These are phyloP conservation scores for Scheffersomyces insectosa DNA, from an alignment of 1,139 yeast genomes.

Conservation along the genomic window DNA sequence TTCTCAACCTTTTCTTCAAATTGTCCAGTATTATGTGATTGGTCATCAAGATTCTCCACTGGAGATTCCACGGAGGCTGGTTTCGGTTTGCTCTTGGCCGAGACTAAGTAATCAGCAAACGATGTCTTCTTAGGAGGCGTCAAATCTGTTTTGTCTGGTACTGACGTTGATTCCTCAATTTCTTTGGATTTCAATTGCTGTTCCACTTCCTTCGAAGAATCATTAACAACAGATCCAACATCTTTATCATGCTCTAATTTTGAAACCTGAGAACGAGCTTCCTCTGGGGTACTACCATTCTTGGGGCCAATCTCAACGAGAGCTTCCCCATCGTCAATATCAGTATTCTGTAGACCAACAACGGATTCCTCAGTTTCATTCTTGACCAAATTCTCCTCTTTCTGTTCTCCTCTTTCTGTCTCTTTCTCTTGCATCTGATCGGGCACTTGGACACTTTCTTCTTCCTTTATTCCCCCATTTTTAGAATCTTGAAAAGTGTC, in stretches of 20 bases:
- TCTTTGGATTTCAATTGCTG: no score
- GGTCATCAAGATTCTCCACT: no score
- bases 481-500: neutral
- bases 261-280: no score
- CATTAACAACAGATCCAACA: no score
- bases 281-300: no score
- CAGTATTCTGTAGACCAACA: neutral
- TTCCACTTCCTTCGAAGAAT: no score
- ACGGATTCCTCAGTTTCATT: neutral
- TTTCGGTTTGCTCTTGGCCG: slow-evolving; percentile 9
- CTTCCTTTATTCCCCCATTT: neutral
- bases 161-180: no score
- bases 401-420: neutral
- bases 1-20: no score
- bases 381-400: neutral
- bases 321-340: no score
- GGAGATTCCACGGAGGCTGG: neutral
- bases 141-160: neutral
- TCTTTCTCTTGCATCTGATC: neutral
- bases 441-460: neutral
- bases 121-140: slow-evolving; percentile 9
- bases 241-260: no score
- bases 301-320: no score
- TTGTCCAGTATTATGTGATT: no score
- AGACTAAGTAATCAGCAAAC: slow-evolving; percentile 15